Evolutionary conservation across 192 early-diverging fungal genomes (phyloP), one percentile per base, ranked within the genome.

Genomic region (Backusella australiensis): DNA sequence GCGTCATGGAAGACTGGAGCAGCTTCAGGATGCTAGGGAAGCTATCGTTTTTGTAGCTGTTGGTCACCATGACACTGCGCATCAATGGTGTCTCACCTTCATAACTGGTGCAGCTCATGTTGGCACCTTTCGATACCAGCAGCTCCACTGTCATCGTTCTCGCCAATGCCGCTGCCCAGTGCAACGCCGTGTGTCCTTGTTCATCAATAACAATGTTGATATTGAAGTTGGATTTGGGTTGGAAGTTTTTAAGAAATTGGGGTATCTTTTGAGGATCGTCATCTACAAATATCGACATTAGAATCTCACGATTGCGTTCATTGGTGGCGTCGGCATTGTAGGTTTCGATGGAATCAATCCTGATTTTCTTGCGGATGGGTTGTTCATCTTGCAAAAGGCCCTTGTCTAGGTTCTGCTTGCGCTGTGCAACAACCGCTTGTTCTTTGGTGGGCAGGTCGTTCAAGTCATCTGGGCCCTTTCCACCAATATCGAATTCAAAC

Each of bases 91-190:
- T 92, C 82, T 99, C 96, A 21, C 97, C 96, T 34, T 82, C 86
- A 73, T 87, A 87, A 79, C 98, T 99, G 6, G 86, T 82, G 56
- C 83, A 74, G 2, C 83, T 80, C 6, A 91, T 80, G 76, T 95
- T 86, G 11, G 94, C 92, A 4, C 93, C 92, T 56, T 88, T 92
- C 44, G 90, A 84, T 5, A 99, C 71, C 44, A 99, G 82, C n/a
- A 96, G 78, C 39, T 92, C 90, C 17, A 97, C 75, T 2, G 98
- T 85, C 41, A 86, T 82, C 67, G 94, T 90, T 26, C 92, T 81
- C 0, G 92, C 96, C 36, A 98, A 84, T 17, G 97, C 93, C 0
- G 96, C 93, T 6, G 98, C 96, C 97, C 97, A 99, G 77, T 99
- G 98, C 11, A 98, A 83, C 0, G 95, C 89, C 0, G 96, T 94